Evolutionary conservation across 2,329 filamentous ascomycete genomes (phyloP), one percentile per base, ranked within the genome.

Genomic region (Colletotrichum falcatum): DNA sequence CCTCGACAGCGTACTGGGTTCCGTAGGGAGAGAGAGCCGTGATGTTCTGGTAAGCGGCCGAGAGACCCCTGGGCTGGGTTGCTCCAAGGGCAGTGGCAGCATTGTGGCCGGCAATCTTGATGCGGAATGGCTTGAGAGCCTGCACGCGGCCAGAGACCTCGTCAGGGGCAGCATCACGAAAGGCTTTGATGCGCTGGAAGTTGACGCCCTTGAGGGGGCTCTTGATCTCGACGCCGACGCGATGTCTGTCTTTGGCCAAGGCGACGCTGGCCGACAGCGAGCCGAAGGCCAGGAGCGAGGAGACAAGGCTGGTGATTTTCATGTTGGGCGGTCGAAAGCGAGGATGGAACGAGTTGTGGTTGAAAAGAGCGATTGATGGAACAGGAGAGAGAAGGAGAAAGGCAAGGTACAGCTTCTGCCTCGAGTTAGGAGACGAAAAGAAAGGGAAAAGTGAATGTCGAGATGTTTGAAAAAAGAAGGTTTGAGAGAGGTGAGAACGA

Each of bases 1-100:
- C 83, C 56, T 82, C 75, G 53, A 84, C 77, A 65, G 80, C 81
- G 61, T 84, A 84, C 61, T 83, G 81, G 2, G 82, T 83, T 7
- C 81, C 82, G 59, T 79, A 81, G 16, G 77, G 75, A 2, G 79
- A 78, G 3, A 82, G 74, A n/a, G 78, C 76, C 18, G 77, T 80
- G 61, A 83, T 77, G 65, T 84, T 84, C 70, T 83, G 81, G 26
- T 77, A 79, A 20, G 73, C 58, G 9, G 66, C 58, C 6, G 70
- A 72, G n/a, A 71, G 55, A 12, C 60, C 69, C 7, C 42, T 61
- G 26, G 68, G 64, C 37, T 70, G 72, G 26, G 72, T 70, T n/a
- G 61, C 65, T 37, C 64, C 66, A 16, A 82, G 73, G 37, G 78
- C 76, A 9, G 80, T 79, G 35, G 77, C 74, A 18, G 76, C 75